A percentile compares a stretch with the other conserved stretches of the same genome.
Evolutionary conservation across 1,139 yeast species (phyloP).

Genomic region (Barnettozyma hawaiiensis): DNA sequence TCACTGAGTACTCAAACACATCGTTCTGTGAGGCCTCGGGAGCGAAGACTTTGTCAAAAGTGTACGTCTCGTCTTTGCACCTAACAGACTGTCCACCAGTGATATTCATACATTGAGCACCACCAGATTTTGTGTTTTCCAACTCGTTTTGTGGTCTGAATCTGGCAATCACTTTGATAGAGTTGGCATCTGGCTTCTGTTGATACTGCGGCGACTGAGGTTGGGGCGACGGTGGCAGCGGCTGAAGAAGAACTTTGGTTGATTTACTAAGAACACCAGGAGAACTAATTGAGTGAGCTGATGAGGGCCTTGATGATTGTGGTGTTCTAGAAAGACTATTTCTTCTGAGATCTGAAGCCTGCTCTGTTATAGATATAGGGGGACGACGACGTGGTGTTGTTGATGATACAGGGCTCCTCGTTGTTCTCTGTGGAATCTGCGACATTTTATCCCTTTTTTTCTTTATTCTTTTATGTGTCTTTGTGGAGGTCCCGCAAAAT

Average conservation of each 20-base stretch:
- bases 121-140: constrained; percentile 29
- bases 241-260: too few relatives aligned
- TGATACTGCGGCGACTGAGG: background rate
- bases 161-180: constrained; percentile 62
- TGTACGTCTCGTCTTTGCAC: constrained; percentile 32
- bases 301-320: background rate
- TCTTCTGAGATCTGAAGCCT: background rate
- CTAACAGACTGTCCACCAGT: constrained; percentile 32
- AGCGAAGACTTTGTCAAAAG: constrained; percentile 65
- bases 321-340: background rate
- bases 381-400: too few relatives aligned
- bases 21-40: constrained; percentile 48
- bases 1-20: constrained; percentile 56
- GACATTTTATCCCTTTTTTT: too few relatives aligned
- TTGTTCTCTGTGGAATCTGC: background rate
- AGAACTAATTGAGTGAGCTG: background rate
- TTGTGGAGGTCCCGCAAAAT: too few relatives aligned
- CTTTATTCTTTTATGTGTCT: too few relatives aligned
- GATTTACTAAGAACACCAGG: background rate
- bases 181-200: constrained; percentile 21
- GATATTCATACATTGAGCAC: constrained; percentile 26
- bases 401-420: background rate
- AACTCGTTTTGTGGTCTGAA: constrained; percentile 47
- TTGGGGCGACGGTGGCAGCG: too few relatives aligned
- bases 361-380: background rate